Percentiles rank a stretch among this genome's conserved stretches.
Evolutionary conservation across 2,329 filamentous ascomycete genomes (phyloP).

Genomic region (Calycina marina): DNA sequence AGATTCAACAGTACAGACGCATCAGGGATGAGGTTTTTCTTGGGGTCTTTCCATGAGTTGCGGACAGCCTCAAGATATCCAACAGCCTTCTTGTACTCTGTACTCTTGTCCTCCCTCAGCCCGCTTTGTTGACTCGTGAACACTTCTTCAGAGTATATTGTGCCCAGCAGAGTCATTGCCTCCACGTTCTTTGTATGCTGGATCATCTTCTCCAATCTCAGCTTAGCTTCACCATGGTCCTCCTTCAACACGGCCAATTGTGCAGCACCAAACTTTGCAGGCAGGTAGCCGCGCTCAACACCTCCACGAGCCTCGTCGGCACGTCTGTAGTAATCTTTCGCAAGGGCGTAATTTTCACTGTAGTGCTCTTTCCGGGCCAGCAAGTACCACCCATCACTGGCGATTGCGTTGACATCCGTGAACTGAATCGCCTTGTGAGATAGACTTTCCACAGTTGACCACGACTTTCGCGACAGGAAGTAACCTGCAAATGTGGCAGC

Average conservation of each 20-base stretch:
- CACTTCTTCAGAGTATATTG: constrained; percentile 86
- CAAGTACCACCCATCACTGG: constrained; percentile 95
- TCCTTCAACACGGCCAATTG: constrained; percentile 76
- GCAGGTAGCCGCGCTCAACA: constrained; percentile 77
- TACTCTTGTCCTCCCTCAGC: constrained; percentile 72
- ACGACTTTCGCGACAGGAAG: constrained; percentile 71
- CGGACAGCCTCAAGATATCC: constrained; percentile 72
- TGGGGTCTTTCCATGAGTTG: constrained; percentile 81
- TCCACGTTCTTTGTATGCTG: constrained; percentile 74
- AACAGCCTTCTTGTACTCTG: constrained; percentile 76
- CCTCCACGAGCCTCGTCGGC: constrained; percentile 88
- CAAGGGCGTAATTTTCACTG: constrained; percentile 56
- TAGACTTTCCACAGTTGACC: constrained; percentile 69
- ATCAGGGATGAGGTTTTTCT: constrained; percentile 69
- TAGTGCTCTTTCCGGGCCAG: constrained; percentile 86
- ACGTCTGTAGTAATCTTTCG: constrained; percentile 74
- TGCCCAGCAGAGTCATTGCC: constrained; percentile 82
- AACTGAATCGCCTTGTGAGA: constrained; percentile 89
- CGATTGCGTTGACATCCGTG: constrained; percentile 91
- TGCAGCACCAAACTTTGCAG: constrained; percentile 86
- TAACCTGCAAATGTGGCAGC: constrained; percentile 84
- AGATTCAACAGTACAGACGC: constrained; percentile 82
- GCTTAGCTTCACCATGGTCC: constrained; percentile 82
- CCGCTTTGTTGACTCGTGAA: constrained; percentile 62
- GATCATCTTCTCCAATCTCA: constrained; percentile 85